A percentile compares a stretch with the other conserved stretches of the same genome.
phyloP scores from a whole-genome alignment of 2,329 filamentous ascomycete genomes.

The Phialophora tarda region DNA sequence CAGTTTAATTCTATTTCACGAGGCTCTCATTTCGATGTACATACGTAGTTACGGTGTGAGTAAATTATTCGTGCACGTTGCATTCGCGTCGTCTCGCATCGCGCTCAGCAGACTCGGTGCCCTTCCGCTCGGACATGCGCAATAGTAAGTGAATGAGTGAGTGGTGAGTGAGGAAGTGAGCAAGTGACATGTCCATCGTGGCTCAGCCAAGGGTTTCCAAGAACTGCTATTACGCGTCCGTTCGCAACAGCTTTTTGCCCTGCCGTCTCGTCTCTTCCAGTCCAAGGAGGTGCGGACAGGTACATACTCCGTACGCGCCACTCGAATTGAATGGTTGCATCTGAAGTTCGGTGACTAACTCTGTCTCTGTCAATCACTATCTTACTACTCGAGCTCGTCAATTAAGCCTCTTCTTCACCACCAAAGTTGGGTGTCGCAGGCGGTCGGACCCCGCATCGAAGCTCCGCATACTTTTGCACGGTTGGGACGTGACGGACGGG shows the following conservation, averaged over 20 bases:
- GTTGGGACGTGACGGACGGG: neutral
- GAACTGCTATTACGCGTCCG: constrained; percentile 22
- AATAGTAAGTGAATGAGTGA: neutral
- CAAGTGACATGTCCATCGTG: constrained; percentile 4
- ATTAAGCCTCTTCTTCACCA: too few species aligned
- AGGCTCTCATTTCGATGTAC: neutral
- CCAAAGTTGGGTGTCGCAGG: too few species aligned
- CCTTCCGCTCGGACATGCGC: neutral
- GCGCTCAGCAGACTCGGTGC: neutral
- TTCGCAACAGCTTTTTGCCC: constrained; percentile 12
- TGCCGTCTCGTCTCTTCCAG: constrained; percentile 8
- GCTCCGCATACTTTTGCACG: neutral
- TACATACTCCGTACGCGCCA: neutral
- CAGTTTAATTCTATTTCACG: neutral
- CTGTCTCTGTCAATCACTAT: neutral
- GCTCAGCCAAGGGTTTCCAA: constrained; percentile 23
- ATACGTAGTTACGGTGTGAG: neutral
- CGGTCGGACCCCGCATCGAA: neutral
- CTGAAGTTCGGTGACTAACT: neutral
- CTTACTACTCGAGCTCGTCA: too few species aligned
- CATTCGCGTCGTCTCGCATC: constrained; percentile 9
- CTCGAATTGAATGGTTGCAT: neutral
- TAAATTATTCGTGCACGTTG: neutral
- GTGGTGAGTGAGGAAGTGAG: neutral
- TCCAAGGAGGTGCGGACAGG: too few species aligned